Base-by-base conservation (phyloP, 371 early-diverging fungal species). In the Lichtheimia corymbifera region DNA sequence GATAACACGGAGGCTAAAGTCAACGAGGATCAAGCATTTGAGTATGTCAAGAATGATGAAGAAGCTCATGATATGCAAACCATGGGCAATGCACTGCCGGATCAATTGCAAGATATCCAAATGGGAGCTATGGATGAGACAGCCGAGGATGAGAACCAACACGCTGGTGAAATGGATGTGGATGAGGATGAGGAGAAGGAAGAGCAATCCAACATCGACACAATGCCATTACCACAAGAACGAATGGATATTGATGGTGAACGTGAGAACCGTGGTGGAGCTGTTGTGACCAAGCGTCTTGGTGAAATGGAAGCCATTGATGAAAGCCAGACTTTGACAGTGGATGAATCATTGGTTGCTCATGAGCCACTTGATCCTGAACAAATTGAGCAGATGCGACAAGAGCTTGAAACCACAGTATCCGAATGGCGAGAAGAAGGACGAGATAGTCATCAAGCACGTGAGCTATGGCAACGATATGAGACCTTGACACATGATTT, bases 381-480 rank as follows among this genome's bases (percentile, higher is more conserved):
- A 65, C 82, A 84, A 44, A 79, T 82, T 51, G 87, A 88, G 52
- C 74, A 79, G 20, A 78, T 84, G 71, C 84, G 87, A 28, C 79
- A 84, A 12, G 83, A 87, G 9, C 70, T 85, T 28, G 88, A 90
- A 59, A 71, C 70, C 20, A 72, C 76, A 25, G 76, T 80, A 17
- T 68, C 81, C 12, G 80, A 86, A 66, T 82, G 87, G 86, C 73
- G 87, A 27, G 80, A 85, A 47, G 77, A 77, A 41, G 85, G 85
- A 15, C 76, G 83, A 50, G 87, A 86, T 62, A 74, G 74, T 35
- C 82, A 77, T 22, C 80, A 80, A 41, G 91, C 94, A 13, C 83
- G 87, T 47, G 85, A 91, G 58, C 76, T 96, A 20, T 98, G 98
- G 98, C 89, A 88, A 64, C 76, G 85, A 49, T 98, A 95, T 77